Percentiles rank a stretch among this genome's conserved stretches.
Evolutionary conservation across 78 protist genomes (phyloP).

Genomic region (slime mould (Dictyostelium discoideum)): DNA sequence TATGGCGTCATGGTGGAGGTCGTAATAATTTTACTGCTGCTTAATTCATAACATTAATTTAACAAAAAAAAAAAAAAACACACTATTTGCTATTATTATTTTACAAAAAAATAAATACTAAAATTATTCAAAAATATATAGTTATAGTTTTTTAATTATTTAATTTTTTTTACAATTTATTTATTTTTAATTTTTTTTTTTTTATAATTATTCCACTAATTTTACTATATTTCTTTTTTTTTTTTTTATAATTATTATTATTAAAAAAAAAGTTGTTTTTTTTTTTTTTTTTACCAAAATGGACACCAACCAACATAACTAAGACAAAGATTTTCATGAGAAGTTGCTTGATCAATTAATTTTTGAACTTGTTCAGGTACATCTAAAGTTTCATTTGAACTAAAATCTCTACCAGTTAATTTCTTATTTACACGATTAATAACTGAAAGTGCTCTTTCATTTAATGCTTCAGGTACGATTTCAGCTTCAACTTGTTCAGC

Average conservation of each 20-base stretch:
- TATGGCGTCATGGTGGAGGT: background rate
- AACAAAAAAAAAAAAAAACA: too few species aligned
- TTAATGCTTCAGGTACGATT: slow-evolving; percentile 67
- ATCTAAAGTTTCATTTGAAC: slow-evolving; percentile 61
- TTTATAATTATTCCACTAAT: too few species aligned
- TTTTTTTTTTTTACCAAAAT: slow-evolving; percentile 70
- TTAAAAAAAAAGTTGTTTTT: background rate
- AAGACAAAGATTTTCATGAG: slow-evolving; percentile 97
- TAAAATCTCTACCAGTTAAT: slow-evolving; percentile 95
- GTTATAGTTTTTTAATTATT: too few species aligned
- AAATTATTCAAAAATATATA: too few species aligned
- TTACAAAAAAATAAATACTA: too few species aligned
- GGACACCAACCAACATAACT: slow-evolving; percentile 98
- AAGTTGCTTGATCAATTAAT: slow-evolving; percentile 95
- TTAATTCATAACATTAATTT: background rate
- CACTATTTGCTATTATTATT: too few species aligned
- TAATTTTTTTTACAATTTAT: too few species aligned
- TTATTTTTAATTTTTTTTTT: too few species aligned
- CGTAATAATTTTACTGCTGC: background rate
- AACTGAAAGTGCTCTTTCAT: slow-evolving; percentile 90
- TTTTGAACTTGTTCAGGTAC: slow-evolving; percentile 92
- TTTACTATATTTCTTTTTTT: too few species aligned
- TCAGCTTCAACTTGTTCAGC: slow-evolving; percentile 74
- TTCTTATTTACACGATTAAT: slow-evolving; percentile 95
- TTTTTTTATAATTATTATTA: too few species aligned